These are phyloP conservation scores for Cystofilobasidium ferigula DNA, from an alignment of 768 basidiomycete genomes.

Conservation along the genomic window DNA sequence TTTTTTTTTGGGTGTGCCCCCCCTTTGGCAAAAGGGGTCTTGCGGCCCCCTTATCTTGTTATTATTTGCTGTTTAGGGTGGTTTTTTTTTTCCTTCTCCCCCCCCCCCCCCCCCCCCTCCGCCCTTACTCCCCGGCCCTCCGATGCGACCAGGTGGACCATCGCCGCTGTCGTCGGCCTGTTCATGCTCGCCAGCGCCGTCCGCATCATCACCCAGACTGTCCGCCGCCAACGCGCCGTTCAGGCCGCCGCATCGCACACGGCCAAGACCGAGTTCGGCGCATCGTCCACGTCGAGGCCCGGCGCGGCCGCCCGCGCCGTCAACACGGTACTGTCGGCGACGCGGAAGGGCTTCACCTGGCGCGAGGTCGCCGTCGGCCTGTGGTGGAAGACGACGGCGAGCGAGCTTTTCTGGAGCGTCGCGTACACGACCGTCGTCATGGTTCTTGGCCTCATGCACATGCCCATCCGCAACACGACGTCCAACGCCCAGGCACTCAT, in stretches of 20 bases:
- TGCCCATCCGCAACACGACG: neutral
- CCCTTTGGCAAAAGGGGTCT: no score
- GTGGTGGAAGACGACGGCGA: constrained; percentile 34
- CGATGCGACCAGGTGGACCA: neutral
- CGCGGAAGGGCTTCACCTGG: constrained; percentile 7
- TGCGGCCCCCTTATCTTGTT: no score
- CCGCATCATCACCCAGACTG: neutral
- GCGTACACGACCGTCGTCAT: constrained; percentile 45
- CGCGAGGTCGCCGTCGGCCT: constrained; percentile 12
- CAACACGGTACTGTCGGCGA: neutral
- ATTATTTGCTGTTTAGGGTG: no score
- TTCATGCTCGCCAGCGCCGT: constrained; percentile 13
- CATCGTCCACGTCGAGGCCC: neutral
- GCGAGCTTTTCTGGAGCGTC: constrained; percentile 45
- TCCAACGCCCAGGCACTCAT: neutral
- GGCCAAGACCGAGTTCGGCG: constrained; percentile 17
- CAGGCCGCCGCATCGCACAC: neutral
- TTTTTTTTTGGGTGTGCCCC: no score
- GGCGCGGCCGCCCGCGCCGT: neutral
- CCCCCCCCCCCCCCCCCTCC: no score
- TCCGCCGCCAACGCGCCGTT: constrained; percentile 2
- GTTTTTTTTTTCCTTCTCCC: no score
- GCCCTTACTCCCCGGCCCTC: no score
- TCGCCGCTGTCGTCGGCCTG: constrained; percentile 5
- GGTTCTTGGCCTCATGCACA: constrained; percentile 22